Base-by-base conservation (phyloP, 2,329 filamentous ascomycete species). In the Fusarium pseudocircinatum region DNA sequence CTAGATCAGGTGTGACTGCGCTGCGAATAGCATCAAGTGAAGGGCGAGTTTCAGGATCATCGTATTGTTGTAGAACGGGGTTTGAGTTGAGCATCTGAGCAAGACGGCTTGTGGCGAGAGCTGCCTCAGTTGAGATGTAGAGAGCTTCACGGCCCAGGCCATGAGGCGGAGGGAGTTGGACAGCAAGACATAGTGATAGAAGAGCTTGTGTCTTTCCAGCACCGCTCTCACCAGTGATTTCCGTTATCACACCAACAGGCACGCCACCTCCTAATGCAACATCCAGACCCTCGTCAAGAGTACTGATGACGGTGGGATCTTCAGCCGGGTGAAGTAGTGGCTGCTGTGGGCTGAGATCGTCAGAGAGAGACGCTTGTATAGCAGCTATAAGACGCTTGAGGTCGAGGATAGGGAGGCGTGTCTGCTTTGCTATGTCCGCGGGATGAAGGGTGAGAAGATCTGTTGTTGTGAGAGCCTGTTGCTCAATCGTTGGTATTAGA, bases 151-250 rank as follows among this genome's bases (percentile, higher is more conserved):
- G 90, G 42, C 88, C 88, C 1, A 95, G 87, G 11, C 94, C 94
- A 46, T 87, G 86, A 1, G 94, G 93, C 2, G 90, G 84, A 5
- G 93, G 91, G 9, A 98, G 91, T 82, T 99, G 96, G 22, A 92
- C 92, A 37, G 95, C 89, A 39, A 98, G 90, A 49, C 97, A 91
- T 34, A 99, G 88, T 28, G 92, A 91, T 34, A 98, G 89, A 34
- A 98, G 91, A 78, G 98, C 90, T 82, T 99, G 96, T 3, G 96
- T 98, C 87, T 99, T 99, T 78, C 96, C 96, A 74, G 92, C 93
- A 77, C 95, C 96, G 73, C 94, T 97, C 85, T 98, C 96, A 66
- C 96, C 96, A 4, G 94, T 93, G 69, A 99, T 88, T 81, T 99
- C 96, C 13, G 94, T 95, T 78, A 99, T 86, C 82, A 93, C 92